Conservation (phyloP, 2,329 filamentous ascomycete genomes). For the Paraconiothyrium sp. region DNA sequence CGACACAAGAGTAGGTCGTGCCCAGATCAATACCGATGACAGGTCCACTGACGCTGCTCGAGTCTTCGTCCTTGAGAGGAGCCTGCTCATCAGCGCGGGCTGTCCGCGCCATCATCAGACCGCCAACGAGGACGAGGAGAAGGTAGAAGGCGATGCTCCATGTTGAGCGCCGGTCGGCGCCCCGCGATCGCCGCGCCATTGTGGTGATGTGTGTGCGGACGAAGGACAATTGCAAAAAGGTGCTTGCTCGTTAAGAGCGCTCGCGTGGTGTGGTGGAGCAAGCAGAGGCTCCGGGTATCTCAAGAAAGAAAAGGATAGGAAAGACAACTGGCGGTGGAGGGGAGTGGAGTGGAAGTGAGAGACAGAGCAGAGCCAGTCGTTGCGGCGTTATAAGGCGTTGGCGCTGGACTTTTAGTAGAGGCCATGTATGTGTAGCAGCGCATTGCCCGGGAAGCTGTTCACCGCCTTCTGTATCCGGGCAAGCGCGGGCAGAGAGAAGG, state of each 20-base stretch:
- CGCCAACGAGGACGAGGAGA: constrained; percentile 83
- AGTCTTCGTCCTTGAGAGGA: constrained; percentile 70
- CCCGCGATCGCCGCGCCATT: constrained; percentile 69
- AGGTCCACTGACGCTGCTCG: constrained; percentile 55
- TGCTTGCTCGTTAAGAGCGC: constrained; percentile 36
- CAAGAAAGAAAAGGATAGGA: constrained; percentile 33
- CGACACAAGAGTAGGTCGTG: constrained; percentile 50
- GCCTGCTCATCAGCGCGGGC: constrained; percentile 77
- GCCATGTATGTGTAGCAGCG: constrained; percentile 39
- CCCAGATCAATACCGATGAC: constrained; percentile 51
- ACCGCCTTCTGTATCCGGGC: constrained; percentile 30
- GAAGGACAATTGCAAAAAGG: constrained; percentile 22
- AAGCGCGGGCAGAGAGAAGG: constrained; percentile 26
- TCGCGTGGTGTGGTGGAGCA: constrained; percentile 31
- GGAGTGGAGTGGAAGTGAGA: constrained; percentile 30
- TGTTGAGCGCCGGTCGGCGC: constrained; percentile 77
- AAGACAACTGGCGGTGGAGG: constrained; percentile 30
- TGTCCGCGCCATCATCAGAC: constrained; percentile 82
- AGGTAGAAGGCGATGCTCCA: constrained; percentile 94
- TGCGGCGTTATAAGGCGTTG: constrained; percentile 40
- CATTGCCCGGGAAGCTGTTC: constrained; percentile 26
- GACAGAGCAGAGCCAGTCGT: constrained; percentile 28
- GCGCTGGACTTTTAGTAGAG: constrained; percentile 39
- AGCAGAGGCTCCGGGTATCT: constrained; percentile 41
- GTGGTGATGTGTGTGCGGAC: constrained; percentile 41